Conservation (phyloP, 352 stramenopile genomes). For the Globisporangium acanthophoron region DNA sequence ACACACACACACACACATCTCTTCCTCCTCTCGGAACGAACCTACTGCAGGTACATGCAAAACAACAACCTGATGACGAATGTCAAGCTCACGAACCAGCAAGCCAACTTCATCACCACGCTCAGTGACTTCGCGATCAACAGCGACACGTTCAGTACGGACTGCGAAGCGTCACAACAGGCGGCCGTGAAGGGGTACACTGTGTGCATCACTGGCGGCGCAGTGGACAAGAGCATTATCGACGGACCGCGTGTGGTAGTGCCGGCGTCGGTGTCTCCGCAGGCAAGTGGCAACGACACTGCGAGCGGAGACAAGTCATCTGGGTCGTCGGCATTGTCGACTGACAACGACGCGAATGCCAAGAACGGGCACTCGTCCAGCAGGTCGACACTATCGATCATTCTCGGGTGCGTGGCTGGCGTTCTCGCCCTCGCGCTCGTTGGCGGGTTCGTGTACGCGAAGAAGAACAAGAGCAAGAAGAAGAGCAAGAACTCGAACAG, state of each 20-base stretch:
- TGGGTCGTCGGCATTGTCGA: background rate
- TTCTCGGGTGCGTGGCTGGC: no score
- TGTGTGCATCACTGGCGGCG: constrained; percentile 4
- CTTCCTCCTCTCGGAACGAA: no score
- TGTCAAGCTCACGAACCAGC: constrained; percentile 3
- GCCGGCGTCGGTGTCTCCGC: background rate
- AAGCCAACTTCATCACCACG: constrained; percentile 5
- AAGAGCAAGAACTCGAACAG: background rate
- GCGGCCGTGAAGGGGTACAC: background rate
- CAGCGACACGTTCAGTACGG: background rate
- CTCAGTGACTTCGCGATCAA: background rate
- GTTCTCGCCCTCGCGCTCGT: background rate
- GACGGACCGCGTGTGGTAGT: background rate
- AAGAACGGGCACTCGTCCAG: background rate
- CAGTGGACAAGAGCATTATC: constrained; percentile 3
- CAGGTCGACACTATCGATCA: background rate
- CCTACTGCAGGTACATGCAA: background rate
- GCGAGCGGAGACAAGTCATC: background rate
- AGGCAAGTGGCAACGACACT: background rate
- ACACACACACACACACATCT: no score
- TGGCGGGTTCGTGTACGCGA: background rate
- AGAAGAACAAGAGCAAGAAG: background rate
- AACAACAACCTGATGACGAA: constrained; percentile 1
- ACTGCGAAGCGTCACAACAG: constrained; percentile 3
- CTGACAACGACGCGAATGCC: background rate